These are phyloP conservation scores for Mycotypha africana DNA, from an alignment of 371 early-diverging fungal species.

Conservation along the genomic window DNA sequence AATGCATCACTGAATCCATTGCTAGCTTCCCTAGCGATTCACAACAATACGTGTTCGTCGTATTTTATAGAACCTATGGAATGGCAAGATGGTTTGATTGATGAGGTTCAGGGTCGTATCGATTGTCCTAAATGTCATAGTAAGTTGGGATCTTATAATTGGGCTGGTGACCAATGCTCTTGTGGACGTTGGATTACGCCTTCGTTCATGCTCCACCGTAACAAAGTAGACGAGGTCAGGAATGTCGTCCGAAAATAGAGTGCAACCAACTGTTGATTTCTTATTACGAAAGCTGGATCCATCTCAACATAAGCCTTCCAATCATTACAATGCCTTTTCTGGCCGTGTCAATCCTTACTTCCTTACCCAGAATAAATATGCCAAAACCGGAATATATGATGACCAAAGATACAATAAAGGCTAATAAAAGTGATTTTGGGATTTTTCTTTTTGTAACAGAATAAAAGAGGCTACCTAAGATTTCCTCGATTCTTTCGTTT, in stretches of 20 bases:
- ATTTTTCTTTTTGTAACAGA: no score
- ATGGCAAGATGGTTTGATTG: slow-evolving; percentile 66
- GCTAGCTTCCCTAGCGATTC: slow-evolving; percentile 30
- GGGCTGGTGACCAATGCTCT: slow-evolving; percentile 82
- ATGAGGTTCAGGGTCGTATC: slow-evolving; percentile 67
- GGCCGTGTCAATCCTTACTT: no score
- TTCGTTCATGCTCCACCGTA: slow-evolving; percentile 75
- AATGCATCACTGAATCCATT: slow-evolving; percentile 37
- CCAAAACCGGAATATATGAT: no score
- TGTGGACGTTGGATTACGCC: slow-evolving; percentile 89
- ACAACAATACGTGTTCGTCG: slow-evolving; percentile 57
- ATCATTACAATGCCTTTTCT: no score
- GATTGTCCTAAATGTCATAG: slow-evolving; percentile 79
- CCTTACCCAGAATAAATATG: no score
- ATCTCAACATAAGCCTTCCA: no score
- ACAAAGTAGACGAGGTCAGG: slow-evolving; percentile 62
- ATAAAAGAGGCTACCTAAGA: no score
- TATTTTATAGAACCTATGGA: slow-evolving; percentile 85
- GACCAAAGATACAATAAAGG: no score
- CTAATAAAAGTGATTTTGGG: no score
- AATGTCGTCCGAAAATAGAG: slow-evolving; percentile 13
- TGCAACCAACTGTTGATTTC: no score
- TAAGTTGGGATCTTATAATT: slow-evolving; percentile 80
- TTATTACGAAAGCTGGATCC: no score
- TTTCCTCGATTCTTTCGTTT: no score